These are phyloP conservation scores for Favolaschia claudopus DNA, from an alignment of 768 basidiomycete genomes.

Conservation along the genomic window DNA sequence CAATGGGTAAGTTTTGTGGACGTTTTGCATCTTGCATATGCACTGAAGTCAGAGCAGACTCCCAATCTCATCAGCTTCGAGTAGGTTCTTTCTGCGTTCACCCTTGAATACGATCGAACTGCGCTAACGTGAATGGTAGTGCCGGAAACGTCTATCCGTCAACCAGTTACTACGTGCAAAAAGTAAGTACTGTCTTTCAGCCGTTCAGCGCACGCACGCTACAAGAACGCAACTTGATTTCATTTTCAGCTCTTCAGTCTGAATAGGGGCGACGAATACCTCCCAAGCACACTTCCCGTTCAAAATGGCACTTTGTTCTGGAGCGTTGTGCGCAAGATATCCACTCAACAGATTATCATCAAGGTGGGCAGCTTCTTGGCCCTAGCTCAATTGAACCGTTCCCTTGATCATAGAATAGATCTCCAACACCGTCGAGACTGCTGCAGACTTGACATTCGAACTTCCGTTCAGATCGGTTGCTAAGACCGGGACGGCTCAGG, in stretches of 20 bases:
- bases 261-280: constrained; percentile 67
- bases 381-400: background rate
- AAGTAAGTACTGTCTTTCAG: constrained; percentile 42
- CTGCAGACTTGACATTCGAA: constrained; percentile 55
- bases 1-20: constrained; percentile 60
- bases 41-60: constrained; percentile 42
- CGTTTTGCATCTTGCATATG: background rate
- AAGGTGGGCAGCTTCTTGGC: constrained; percentile 49
- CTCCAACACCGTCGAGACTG: constrained; percentile 54
- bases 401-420: constrained; percentile 43
- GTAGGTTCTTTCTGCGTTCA: constrained; percentile 43
- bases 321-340: constrained; percentile 59
- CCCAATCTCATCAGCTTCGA: constrained; percentile 70
- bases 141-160: constrained; percentile 63
- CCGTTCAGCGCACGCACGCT: background rate
- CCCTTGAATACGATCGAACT: background rate
- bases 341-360: constrained; percentile 56
- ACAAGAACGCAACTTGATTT: constrained; percentile 15
- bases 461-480: constrained; percentile 62
- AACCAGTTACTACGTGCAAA: constrained; percentile 68
- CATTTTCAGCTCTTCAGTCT: constrained; percentile 67
- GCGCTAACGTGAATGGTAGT: constrained; percentile 39
- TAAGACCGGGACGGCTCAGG: constrained; percentile 49
- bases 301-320: constrained; percentile 61
- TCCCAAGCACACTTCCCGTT: constrained; percentile 67